Percentiles rank a stretch among this genome's conserved stretches.
These are phyloP conservation scores for Neurospora sublineolata DNA, from an alignment of 495 filamentous ascomycete species.

Conservation along the genomic window DNA sequence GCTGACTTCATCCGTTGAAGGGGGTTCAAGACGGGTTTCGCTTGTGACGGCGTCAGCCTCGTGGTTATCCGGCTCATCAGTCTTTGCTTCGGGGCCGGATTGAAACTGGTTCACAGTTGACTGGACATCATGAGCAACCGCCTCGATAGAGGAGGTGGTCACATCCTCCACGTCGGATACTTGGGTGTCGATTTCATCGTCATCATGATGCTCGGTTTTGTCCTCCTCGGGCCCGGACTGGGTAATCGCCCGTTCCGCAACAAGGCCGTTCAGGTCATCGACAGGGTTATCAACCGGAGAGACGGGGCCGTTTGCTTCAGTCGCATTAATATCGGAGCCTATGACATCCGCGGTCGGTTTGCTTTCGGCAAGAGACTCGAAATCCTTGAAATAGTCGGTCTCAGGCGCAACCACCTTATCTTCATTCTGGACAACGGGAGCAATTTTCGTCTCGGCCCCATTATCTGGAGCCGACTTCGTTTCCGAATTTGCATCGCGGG, in stretches of 20 bases:
- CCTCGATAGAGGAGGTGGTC: background rate
- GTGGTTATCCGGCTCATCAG: background rate
- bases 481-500: conserved; percentile 1
- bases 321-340: background rate
- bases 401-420: background rate
- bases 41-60: background rate
- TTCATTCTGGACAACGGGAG: background rate
- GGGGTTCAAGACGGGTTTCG: background rate
- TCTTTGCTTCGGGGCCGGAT: background rate
- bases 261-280: background rate
- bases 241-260: background rate
- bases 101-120: background rate
- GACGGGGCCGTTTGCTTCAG: background rate
- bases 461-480: conserved; percentile 9
- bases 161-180: background rate
- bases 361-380: background rate
- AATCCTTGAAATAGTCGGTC: background rate
- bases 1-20: background rate
- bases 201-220: background rate
- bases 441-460: conserved; percentile 2
- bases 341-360: background rate
- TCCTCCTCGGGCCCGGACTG: background rate
- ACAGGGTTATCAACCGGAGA: background rate
- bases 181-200: background rate
- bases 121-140: background rate